phyloP scores from a whole-genome alignment of 306 rosid genomes.

The Vigna reflexopilosa region DNA sequence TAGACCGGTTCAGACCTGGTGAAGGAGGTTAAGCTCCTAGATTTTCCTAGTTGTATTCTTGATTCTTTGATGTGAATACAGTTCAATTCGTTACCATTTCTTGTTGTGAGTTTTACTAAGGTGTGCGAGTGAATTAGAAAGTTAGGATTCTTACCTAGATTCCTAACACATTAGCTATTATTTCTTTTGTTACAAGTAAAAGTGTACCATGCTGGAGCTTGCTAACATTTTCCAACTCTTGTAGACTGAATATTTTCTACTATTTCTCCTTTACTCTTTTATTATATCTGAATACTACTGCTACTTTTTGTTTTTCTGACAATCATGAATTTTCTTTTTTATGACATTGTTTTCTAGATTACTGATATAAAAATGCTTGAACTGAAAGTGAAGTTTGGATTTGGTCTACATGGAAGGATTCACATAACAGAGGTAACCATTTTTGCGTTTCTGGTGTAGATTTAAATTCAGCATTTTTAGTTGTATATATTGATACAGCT shows the following conservation, averaged over 20 bases:
- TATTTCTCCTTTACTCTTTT: no score
- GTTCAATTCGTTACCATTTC: no score
- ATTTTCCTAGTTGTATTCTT: no score
- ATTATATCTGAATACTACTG: not conserved
- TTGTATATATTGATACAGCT: slow-evolving; percentile 27
- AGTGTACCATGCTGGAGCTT: slow-evolving; percentile 22
- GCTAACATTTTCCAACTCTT: slow-evolving; percentile 3
- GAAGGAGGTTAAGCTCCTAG: no score
- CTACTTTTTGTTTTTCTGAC: slow-evolving; percentile 11
- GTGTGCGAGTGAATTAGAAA: no score
- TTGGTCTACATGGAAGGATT: slow-evolving; percentile 76
- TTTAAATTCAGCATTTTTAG: slow-evolving; percentile 21
- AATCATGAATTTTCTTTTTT: slow-evolving; percentile 35
- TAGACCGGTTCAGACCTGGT: no score
- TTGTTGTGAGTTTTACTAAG: no score
- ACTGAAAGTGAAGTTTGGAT: slow-evolving; percentile 85
- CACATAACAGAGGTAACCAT: slow-evolving; percentile 82
- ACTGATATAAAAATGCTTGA: slow-evolving; percentile 82
- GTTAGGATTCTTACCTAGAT: no score
- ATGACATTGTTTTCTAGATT: slow-evolving; percentile 58
- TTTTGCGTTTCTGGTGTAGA: slow-evolving; percentile 6
- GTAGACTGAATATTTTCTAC: not conserved
- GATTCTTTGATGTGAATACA: no score
- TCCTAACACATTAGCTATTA: no score
- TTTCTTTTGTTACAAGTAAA: not conserved